Evolutionary conservation across 2,329 filamentous ascomycete species (phyloP).

Genomic region (Diplodia intermedia): DNA sequence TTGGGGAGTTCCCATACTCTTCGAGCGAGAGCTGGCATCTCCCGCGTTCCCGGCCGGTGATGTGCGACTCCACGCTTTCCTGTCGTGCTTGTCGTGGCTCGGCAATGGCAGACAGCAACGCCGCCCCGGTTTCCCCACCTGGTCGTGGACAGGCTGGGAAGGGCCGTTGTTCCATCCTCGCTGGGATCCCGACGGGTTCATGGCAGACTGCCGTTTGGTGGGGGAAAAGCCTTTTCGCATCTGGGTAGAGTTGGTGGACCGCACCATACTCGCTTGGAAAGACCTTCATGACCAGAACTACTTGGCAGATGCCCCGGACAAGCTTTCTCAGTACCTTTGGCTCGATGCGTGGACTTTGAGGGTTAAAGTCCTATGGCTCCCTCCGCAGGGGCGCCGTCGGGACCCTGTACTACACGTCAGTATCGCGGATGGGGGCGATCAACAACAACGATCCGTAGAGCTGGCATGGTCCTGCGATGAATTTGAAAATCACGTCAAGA

Average conservation of each 20-base stretch:
- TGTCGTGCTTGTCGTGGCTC: not conserved
- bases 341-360: not conserved
- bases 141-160: not conserved
- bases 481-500: too few species aligned
- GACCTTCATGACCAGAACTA: not conserved
- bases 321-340: not conserved
- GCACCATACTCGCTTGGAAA: not conserved
- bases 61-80: too few species aligned
- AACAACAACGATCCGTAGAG: not conserved
- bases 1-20: not conserved
- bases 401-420: not conserved
- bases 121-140: not conserved
- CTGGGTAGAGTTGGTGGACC: not conserved
- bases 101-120: not conserved
- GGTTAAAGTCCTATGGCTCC: not conserved
- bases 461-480: too few species aligned
- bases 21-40: too few species aligned
- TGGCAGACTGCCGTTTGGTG: too few species aligned
- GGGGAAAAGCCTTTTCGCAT: too few species aligned
- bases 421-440: not conserved
- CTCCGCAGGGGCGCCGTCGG: not conserved
- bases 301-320: not conserved
- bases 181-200: too few species aligned
- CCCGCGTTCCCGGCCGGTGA: too few species aligned
- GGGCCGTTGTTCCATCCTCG: too few species aligned